Conservation (phyloP, 2,329 filamentous ascomycete species). For the Fusarium incarnatum region DNA sequence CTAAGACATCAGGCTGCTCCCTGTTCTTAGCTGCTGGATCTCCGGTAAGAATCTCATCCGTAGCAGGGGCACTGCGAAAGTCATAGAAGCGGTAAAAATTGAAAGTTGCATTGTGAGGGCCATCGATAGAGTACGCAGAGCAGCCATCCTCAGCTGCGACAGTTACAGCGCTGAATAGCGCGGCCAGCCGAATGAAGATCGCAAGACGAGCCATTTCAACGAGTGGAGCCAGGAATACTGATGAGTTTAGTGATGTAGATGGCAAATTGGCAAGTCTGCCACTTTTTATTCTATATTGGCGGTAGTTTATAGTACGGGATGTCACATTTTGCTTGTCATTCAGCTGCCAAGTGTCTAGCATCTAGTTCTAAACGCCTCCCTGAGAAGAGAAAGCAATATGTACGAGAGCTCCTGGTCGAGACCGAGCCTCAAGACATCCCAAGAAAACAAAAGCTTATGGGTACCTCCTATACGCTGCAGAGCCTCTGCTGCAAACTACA, state of each 20-base stretch:
- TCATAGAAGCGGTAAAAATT: conserved; percentile 4
- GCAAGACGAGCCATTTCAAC: not conserved
- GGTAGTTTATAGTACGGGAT: not conserved
- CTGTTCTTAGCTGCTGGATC: not conserved
- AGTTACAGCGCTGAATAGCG: not conserved
- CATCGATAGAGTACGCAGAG: not conserved
- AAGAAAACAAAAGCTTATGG: not conserved
- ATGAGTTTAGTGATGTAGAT: not conserved
- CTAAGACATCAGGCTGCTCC: not conserved
- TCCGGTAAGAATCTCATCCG: not conserved
- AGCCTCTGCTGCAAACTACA: not conserved
- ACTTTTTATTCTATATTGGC: not conserved
- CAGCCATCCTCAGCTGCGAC: not conserved
- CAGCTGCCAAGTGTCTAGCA: not conserved
- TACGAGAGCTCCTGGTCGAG: not conserved
- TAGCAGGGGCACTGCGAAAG: not conserved
- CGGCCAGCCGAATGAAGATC: not conserved
- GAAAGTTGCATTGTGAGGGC: not conserved
- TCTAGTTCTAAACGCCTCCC: not conserved
- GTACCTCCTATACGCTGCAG: not conserved
- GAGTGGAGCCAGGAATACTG: not conserved
- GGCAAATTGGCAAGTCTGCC: not conserved
- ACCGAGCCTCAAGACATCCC: accelerated
- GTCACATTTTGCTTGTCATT: no score
- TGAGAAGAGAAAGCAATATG: accelerated